Evolutionary conservation across 257 asterid genomes (phyloP).

Genomic region (Paulownia fortunei): DNA sequence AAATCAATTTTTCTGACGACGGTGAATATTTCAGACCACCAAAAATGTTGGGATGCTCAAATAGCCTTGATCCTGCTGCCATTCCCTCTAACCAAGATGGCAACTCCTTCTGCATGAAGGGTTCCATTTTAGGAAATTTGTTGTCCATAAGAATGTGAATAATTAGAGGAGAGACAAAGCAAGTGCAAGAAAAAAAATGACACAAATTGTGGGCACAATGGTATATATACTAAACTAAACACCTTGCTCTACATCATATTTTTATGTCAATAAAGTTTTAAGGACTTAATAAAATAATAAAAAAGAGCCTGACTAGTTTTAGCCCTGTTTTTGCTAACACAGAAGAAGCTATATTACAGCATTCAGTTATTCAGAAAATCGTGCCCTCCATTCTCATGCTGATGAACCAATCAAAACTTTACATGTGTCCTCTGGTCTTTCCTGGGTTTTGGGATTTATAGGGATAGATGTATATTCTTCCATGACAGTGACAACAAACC

Average conservation of each 20-base stretch:
- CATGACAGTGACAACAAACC: constrained; percentile 47
- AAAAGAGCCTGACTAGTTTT: neutral
- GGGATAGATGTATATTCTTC: constrained; percentile 48
- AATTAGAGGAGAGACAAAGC: constrained; percentile 7
- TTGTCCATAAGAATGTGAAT: constrained; percentile 37
- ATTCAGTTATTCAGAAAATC: constrained; percentile 37
- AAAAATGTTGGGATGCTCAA: constrained; percentile 36
- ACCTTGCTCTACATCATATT: constrained; percentile 21
- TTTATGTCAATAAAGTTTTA: constrained; percentile 30
- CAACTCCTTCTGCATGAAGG: constrained; percentile 52
- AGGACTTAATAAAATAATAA: constrained; percentile 33
- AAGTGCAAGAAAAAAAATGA: constrained; percentile 41
- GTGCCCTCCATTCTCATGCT: constrained; percentile 63
- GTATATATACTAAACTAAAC: constrained; percentile 33
- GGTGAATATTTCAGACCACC: constrained; percentile 8
- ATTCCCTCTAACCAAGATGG: constrained; percentile 37
- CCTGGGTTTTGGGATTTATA: constrained; percentile 43
- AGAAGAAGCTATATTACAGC: constrained; percentile 2
- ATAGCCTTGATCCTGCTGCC: constrained; percentile 35
- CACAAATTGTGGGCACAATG: constrained; percentile 32
- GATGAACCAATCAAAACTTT: constrained; percentile 44
- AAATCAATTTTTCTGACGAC: constrained; percentile 15
- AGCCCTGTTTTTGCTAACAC: neutral
- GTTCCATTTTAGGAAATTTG: constrained; percentile 41
- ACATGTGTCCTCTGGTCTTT: constrained; percentile 47